Evolutionary conservation across 1,284 basidiomycete species (phyloP), one percentile per base, ranked within the genome.

Genomic region (Termitomyces sp.): DNA sequence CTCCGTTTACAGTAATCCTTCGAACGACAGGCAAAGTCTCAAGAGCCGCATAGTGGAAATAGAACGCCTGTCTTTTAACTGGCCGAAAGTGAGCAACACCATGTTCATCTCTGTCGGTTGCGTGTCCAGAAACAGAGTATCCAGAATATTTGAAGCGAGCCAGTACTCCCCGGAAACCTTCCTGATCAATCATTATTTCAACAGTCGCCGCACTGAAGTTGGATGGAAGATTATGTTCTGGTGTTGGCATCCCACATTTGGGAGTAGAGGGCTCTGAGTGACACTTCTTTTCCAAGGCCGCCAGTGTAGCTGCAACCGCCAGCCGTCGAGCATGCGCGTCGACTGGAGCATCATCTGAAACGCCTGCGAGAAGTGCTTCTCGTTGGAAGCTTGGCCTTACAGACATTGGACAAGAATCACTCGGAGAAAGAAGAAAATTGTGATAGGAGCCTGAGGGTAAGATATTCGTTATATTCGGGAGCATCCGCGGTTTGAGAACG

Each of bases 181-280:
- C 90, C 68, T 92, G 90, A 64, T 92, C 90, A 31, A 92, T 83
- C 68, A 83, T 79, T 30, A 92, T 70, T 55, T 88, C 80, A n/a
- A 91, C 67, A 33, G 67, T 69, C 17, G 73, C 72, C 46, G 76
- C 71, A 53, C 75, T 71, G 8, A 89, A 39, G 33, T 59, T 53
- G 10, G 65, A 34, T 55, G 57, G 24, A 56, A 39, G 33, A 64
- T 49, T 47, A 52, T 58, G 54, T 55, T 13, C 12, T 10, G 55
- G 31, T 17, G 9, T 48, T 42, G 42, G n/a, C 36, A 43, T 50
- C 24, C 21, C 33, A 38, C 15, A 38, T 30, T 52, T 41, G 9
- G 58, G 55, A 17, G 56, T 58, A 12, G 57, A 52, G 10, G 55
- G 61, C 31, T 52, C 58, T 17, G 57, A 62, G 21, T 49, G 48